These are phyloP conservation scores for Paxillus rubicundulus DNA, from an alignment of 768 basidiomycete genomes.

Conservation along the genomic window DNA sequence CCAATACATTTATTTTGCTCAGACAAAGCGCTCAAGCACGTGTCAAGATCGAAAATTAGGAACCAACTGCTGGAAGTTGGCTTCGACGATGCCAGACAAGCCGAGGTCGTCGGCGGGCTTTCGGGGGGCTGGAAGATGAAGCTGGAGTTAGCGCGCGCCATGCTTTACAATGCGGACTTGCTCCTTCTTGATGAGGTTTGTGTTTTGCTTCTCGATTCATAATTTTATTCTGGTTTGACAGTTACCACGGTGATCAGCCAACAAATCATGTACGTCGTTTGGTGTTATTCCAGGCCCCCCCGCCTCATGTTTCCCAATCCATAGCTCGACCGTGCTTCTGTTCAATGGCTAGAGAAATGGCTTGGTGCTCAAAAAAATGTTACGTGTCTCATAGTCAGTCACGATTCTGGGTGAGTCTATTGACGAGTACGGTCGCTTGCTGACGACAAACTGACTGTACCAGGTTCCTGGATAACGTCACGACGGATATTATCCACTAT, in stretches of 20 bases:
- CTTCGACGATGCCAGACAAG: constrained; percentile 83
- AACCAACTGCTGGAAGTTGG: constrained; percentile 85
- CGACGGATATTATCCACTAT: constrained; percentile 97
- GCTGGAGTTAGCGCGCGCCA: constrained; percentile 90
- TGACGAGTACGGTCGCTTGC: constrained; percentile 1
- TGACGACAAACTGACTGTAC: constrained; percentile 8
- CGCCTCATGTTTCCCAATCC: constrained; percentile 19
- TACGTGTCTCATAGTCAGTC: constrained; percentile 91
- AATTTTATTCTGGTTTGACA: constrained; percentile 18
- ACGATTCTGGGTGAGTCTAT: constrained; percentile 84
- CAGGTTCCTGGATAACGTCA: constrained; percentile 92
- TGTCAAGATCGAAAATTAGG: constrained; percentile 70
- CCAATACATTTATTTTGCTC: constrained; percentile 6
- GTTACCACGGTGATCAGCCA: constrained; percentile 50
- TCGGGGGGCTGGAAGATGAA: constrained; percentile 99
- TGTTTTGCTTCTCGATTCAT: constrained; percentile 18
- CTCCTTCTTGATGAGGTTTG: constrained; percentile 80
- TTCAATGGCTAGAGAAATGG: constrained; percentile 90
- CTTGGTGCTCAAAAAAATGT: constrained; percentile 76
- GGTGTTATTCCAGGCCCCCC: constrained; percentile 17
- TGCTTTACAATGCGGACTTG: constrained; percentile 92
- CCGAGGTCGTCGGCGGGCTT: constrained; percentile 81
- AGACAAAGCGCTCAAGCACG: constrained; percentile 68
- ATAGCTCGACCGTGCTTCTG: constrained; percentile 79
- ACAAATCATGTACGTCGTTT: constrained; percentile 77